Evolutionary conservation across 345 rosid genomes (phyloP).

Genomic region (Eucalyptus microcorys): DNA sequence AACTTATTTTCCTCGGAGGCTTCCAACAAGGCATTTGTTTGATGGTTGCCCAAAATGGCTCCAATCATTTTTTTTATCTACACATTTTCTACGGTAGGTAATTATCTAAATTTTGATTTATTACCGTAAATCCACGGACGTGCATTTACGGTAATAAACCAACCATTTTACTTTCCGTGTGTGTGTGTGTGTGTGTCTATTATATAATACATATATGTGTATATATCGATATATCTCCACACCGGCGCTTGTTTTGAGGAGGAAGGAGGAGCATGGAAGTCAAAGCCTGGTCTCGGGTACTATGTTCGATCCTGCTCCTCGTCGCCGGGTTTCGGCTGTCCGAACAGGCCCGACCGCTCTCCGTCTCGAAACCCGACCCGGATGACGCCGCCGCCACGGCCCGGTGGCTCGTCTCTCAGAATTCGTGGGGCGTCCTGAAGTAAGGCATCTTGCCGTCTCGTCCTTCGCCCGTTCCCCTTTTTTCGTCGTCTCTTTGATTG

Average conservation of each 20-base stretch:
- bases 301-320: background rate
- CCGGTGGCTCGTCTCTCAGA: constrained; percentile 84
- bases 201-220: background rate
- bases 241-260: background rate
- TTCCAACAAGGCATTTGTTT: background rate
- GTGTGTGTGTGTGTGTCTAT: too few relatives aligned
- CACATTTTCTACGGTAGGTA: background rate
- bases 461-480: background rate
- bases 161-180: background rate
- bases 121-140: too few relatives aligned
- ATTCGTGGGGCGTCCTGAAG: constrained; percentile 83
- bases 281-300: background rate
- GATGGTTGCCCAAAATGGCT: background rate
- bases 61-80: background rate
- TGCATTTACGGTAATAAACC: background rate
- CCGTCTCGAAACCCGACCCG: constrained; percentile 43
- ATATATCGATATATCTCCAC: background rate
- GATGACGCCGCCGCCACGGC: constrained; percentile 44
- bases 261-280: background rate
- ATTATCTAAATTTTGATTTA: background rate
- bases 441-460: background rate
- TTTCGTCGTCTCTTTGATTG: background rate
- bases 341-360: constrained; percentile 27
- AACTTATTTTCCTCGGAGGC: background rate
- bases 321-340: background rate